Conservation (phyloP, 169 alveolate genomes). For the Eimeria praecox region DNA sequence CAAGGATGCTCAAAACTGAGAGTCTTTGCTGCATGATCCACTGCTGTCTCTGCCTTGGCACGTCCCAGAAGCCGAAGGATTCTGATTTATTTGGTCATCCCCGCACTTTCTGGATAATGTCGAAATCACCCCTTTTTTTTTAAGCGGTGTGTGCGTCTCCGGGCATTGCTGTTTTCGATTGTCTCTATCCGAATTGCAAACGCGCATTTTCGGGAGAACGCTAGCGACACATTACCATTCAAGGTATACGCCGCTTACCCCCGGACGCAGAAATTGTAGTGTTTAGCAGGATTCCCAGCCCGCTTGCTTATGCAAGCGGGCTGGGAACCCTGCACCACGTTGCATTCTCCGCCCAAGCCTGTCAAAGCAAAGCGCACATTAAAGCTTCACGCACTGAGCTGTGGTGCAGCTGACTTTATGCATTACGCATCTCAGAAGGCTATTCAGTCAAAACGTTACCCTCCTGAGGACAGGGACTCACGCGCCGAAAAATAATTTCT, state of each 20-base stretch:
- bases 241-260: background rate
- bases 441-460: background rate
- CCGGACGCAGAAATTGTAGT: background rate
- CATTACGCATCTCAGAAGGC: background rate
- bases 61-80: background rate
- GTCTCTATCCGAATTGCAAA: background rate
- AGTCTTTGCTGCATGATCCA: background rate
- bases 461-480: background rate
- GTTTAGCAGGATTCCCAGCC: no score
- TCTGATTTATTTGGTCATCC: background rate
- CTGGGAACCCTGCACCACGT: no score
- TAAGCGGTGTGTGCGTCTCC: background rate
- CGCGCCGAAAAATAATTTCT: background rate
- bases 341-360: no score
- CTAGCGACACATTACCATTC: background rate
- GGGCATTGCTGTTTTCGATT: background rate
- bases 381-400: background rate
- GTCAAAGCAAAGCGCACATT: background rate
- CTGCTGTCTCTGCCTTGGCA: background rate
- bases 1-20: background rate
- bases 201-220: background rate
- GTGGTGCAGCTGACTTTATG: background rate
- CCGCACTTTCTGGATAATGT: background rate
- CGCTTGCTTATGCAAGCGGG: no score
- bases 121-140: background rate